Conservation (phyloP, 1,139 yeast species). For the Debaryomycetaceae sp. region DNA sequence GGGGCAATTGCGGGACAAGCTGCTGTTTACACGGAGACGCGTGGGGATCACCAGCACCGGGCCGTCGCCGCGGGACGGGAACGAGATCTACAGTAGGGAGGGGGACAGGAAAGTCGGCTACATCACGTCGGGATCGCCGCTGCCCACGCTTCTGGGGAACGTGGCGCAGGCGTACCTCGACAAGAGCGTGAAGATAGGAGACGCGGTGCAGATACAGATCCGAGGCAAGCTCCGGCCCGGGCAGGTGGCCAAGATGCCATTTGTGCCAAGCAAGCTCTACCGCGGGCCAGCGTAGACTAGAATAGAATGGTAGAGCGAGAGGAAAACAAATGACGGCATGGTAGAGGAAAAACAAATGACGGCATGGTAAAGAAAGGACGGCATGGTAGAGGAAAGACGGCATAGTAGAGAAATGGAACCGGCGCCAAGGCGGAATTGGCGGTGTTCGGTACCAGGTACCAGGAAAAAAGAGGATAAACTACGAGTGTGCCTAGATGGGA, state of each 20-base stretch:
- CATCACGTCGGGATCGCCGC: constrained; percentile 83
- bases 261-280: constrained; percentile 65
- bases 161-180: constrained; percentile 87
- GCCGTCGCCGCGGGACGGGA: constrained; percentile 89
- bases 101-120: constrained; percentile 51
- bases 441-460: too few relatives aligned
- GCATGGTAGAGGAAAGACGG: too few relatives aligned
- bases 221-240: constrained; percentile 80
- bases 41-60: constrained; percentile 69
- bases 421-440: too few relatives aligned
- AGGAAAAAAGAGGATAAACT: too few relatives aligned
- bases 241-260: constrained; percentile 69
- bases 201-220: constrained; percentile 63
- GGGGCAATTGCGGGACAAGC: constrained; percentile 58
- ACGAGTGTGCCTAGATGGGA: too few relatives aligned
- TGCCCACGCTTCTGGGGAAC: constrained; percentile 80
- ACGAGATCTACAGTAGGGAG: constrained; percentile 42
- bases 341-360: too few relatives aligned
- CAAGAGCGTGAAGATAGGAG: constrained; percentile 68
- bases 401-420: too few relatives aligned
- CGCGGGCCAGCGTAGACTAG: too few relatives aligned
- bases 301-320: too few relatives aligned
- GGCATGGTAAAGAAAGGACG: too few relatives aligned
- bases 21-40: constrained; percentile 48
- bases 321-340: too few relatives aligned